phyloP scores from a whole-genome alignment of 2,329 filamentous ascomycete species.

The Sclerotinia subarctica region DNA sequence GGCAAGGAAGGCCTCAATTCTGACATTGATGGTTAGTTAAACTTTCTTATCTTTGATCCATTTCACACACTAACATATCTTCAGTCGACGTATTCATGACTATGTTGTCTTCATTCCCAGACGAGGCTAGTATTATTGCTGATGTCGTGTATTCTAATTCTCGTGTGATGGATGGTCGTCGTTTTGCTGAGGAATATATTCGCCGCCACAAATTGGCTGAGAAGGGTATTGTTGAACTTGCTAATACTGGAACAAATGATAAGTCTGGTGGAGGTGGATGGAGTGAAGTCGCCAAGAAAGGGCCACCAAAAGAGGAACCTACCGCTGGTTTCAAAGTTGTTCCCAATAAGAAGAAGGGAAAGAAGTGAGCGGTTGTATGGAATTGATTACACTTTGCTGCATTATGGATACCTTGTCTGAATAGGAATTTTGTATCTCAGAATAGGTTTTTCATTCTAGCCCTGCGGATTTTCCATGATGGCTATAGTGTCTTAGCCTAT shows the following conservation, averaged over 20 bases:
- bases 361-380: constrained; percentile 52
- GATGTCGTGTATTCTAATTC: constrained; percentile 87
- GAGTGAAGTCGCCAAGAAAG: constrained; percentile 98
- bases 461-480: background rate
- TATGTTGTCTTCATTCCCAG: constrained; percentile 70
- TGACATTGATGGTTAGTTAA: constrained; percentile 60
- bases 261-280: constrained; percentile 76
- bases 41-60: background rate
- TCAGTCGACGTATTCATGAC: constrained; percentile 70
- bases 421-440: constrained; percentile 25
- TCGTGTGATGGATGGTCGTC: constrained; percentile 84
- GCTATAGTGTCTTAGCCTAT: background rate
- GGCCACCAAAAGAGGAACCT: constrained; percentile 47
- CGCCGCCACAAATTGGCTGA: constrained; percentile 91
- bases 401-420: constrained; percentile 28
- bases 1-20: constrained; percentile 61
- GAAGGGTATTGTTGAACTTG: constrained; percentile 77
- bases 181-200: constrained; percentile 92
- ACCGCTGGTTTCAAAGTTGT: constrained; percentile 78
- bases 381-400: constrained; percentile 28
- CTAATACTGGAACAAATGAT: constrained; percentile 50
- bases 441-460: background rate
- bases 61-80: constrained; percentile 38
- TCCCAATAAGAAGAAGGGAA: constrained; percentile 85
- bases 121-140: constrained; percentile 77